Evolutionary conservation across 352 stramenopile genomes (phyloP).

Genomic region (Phytopythium vexans): DNA sequence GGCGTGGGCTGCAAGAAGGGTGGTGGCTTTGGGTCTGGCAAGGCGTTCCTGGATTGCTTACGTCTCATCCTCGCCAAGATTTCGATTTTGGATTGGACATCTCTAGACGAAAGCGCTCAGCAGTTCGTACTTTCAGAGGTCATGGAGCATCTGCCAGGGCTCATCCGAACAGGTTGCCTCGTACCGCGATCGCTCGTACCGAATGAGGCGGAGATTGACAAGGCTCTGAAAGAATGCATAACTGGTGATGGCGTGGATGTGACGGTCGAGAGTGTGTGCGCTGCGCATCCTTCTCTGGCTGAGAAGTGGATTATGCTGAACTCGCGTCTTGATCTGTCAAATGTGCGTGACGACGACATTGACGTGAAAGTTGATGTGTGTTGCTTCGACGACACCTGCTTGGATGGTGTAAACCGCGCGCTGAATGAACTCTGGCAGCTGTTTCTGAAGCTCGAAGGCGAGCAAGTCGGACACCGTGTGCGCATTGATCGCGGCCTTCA

Average conservation of each 20-base stretch:
- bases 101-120: conserved; percentile 50
- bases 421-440: conserved; percentile 28
- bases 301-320: conserved; percentile 31
- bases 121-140: conserved; percentile 57
- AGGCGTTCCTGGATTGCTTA: conserved; percentile 68
- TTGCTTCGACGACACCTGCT: conserved; percentile 9
- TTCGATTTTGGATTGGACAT: conserved; percentile 78
- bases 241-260: conserved; percentile 23
- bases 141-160: conserved; percentile 32
- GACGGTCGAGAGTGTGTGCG: conserved; percentile 24
- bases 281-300: conserved; percentile 23
- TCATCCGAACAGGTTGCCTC: conserved; percentile 46
- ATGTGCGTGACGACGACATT: conserved; percentile 34
- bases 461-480: conserved; percentile 4
- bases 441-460: conserved; percentile 15
- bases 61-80: conserved; percentile 75
- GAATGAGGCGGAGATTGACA: conserved; percentile 11
- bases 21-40: conserved; percentile 42
- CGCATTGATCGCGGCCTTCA: conserved; percentile 25
- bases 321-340: conserved; percentile 14
- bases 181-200: conserved; percentile 18
- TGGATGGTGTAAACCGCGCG: conserved; percentile 12
- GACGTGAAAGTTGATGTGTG: conserved; percentile 41
- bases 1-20: conserved; percentile 3
- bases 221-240: conserved; percentile 27